phyloP scores from a whole-genome alignment of 495 filamentous ascomycete species.

The Parmelia sp. region DNA sequence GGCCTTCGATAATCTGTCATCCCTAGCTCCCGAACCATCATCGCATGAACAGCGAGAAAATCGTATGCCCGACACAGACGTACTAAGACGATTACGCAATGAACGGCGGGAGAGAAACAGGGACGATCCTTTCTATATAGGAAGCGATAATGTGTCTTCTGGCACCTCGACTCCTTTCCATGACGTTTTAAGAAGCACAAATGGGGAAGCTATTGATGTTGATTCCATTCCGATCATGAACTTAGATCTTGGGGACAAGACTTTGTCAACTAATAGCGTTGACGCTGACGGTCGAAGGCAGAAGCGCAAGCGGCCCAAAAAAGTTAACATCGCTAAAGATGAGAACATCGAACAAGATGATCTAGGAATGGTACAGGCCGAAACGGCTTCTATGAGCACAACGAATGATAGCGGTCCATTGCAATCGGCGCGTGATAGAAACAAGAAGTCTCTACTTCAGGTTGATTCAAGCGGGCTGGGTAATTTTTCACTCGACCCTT shows the following conservation, averaged over 20 bases:
- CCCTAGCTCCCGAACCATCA: slow-evolving; percentile 38
- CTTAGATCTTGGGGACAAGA: slow-evolving; percentile 58
- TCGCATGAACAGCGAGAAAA: slow-evolving; percentile 64
- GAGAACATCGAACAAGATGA: slow-evolving; percentile 44
- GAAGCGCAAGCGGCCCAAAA: slow-evolving; percentile 33
- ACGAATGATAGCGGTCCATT: background rate
- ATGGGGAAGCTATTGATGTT: slow-evolving; percentile 73
- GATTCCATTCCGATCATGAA: slow-evolving; percentile 95
- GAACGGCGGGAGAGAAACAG: slow-evolving; percentile 72
- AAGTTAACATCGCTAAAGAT: slow-evolving; percentile 56
- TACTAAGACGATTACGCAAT: slow-evolving; percentile 53
- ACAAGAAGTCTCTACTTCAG: slow-evolving; percentile 58
- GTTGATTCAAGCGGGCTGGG: slow-evolving; percentile 79
- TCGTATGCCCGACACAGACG: slow-evolving; percentile 56
- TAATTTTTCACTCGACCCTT: slow-evolving; percentile 53
- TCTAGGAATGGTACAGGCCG: slow-evolving; percentile 10
- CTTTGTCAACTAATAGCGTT: slow-evolving; percentile 24
- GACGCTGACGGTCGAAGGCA: slow-evolving; percentile 16
- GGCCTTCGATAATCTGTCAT: slow-evolving; percentile 32
- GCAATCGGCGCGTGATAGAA: slow-evolving; percentile 26
- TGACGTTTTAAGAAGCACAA: slow-evolving; percentile 59
- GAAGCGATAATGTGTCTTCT: slow-evolving; percentile 41
- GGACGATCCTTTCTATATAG: slow-evolving; percentile 96
- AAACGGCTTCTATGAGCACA: background rate
- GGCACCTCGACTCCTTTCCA: slow-evolving; percentile 63